Conservation (phyloP, 495 filamentous ascomycete genomes). For the Melanomma pulvis-pyrius region DNA sequence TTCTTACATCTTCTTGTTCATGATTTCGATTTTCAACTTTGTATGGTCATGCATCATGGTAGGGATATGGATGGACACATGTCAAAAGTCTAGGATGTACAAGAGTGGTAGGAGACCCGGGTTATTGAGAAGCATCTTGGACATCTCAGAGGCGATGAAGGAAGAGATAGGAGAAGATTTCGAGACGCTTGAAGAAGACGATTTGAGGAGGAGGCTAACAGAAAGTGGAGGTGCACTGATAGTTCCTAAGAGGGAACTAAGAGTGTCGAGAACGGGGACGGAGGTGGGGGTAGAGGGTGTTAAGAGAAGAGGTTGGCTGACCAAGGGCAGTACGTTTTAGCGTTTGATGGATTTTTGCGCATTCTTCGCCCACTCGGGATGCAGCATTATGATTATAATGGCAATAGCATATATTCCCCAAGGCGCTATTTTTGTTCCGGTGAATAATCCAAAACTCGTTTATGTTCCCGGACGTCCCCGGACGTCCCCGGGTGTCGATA, state of each 20-base stretch:
- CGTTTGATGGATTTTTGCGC: too few relatives aligned
- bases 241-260: constrained; percentile 21
- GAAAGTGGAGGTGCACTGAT: constrained; percentile 13
- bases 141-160: constrained; percentile 34
- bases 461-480: too few relatives aligned
- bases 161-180: constrained; percentile 35
- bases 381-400: too few relatives aligned
- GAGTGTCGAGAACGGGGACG: constrained; percentile 10
- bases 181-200: constrained; percentile 29
- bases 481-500: too few relatives aligned
- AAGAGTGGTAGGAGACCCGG: constrained; percentile 24
- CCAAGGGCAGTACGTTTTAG: constrained; percentile 25
- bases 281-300: background rate
- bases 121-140: constrained; percentile 33
- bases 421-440: too few relatives aligned
- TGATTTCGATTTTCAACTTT: constrained; percentile 34
- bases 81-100: constrained; percentile 32
- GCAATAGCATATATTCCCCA: too few relatives aligned
- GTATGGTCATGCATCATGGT: constrained; percentile 39
- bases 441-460: too few relatives aligned
- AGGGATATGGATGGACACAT: constrained; percentile 39
- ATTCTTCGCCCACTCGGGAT: too few relatives aligned
- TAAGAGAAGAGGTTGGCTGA: constrained; percentile 9
- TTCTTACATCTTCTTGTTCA: constrained; percentile 40
- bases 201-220: constrained; percentile 37